These are phyloP conservation scores for Aspergillus bombycis DNA, from an alignment of 2,329 filamentous ascomycete genomes.

Conservation along the genomic window DNA sequence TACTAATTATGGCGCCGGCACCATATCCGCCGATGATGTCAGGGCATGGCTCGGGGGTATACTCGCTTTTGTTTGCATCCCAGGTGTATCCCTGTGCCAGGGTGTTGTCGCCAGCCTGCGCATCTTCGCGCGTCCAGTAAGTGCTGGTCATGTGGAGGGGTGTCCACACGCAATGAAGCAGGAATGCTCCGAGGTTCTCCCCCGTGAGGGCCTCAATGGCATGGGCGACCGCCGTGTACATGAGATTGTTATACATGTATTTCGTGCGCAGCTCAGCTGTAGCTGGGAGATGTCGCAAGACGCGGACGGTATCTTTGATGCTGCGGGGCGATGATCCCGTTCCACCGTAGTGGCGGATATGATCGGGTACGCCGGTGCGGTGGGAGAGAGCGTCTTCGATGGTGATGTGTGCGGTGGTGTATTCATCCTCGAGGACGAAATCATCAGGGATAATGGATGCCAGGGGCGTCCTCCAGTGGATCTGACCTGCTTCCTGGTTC, in stretches of 20 bases:
- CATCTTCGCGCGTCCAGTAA: conserved; percentile 39
- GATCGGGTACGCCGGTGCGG: background rate
- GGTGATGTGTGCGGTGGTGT: background rate
- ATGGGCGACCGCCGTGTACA: conserved; percentile 52
- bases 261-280: conserved; percentile 48
- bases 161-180: conserved; percentile 48
- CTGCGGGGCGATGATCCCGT: background rate
- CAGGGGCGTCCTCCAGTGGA: background rate
- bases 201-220: conserved; percentile 51
- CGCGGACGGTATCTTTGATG: background rate
- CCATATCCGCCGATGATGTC: conserved; percentile 32
- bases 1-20: conserved; percentile 48
- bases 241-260: conserved; percentile 57
- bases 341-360: background rate
- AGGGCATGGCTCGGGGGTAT: conserved; percentile 25
- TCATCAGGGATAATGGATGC: background rate
- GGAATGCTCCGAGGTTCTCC: conserved; percentile 43
- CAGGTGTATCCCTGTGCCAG: conserved; percentile 52
- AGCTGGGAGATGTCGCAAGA: conserved; percentile 50
- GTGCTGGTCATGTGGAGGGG: conserved; percentile 50
- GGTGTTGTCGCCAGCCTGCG: conserved; percentile 24
- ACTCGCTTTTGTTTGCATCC: conserved; percentile 34
- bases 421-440: background rate
- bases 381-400: background rate
- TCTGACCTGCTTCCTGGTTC: background rate